Percentiles rank a stretch among this genome's conserved stretches.
Conservation (phyloP, 169 alveolate species). For the Blepharisma undulans region DNA sequence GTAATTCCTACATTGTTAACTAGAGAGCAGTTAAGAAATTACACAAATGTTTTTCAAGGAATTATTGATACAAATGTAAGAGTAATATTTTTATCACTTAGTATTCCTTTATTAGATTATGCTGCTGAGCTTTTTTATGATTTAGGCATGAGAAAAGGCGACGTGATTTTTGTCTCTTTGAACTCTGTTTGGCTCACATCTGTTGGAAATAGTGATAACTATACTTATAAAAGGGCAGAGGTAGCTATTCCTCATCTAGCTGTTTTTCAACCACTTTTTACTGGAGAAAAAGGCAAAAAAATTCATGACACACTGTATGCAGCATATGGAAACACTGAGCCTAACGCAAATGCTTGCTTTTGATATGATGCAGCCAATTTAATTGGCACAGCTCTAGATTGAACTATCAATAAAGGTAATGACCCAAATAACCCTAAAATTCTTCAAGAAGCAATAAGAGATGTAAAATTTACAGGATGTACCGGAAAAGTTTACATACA, state of each 20-base stretch:
- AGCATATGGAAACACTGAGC: background rate
- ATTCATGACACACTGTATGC: background rate
- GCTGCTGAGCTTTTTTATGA: background rate
- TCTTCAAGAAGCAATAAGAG: background rate
- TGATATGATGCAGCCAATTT: background rate
- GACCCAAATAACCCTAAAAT: background rate
- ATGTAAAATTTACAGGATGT: background rate
- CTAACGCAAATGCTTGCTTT: background rate
- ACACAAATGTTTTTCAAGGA: background rate
- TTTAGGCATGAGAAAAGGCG: background rate
- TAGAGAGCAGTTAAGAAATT: background rate
- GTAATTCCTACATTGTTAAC: background rate
- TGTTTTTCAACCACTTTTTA: background rate
- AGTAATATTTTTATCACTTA: background rate
- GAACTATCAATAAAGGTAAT: constrained; percentile 2
- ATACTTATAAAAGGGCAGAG: background rate
- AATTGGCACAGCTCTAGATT: background rate
- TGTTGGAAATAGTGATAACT: background rate
- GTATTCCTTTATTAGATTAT: background rate
- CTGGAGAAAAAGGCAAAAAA: background rate
- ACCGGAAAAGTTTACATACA: constrained; percentile 7
- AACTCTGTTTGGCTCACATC: background rate
- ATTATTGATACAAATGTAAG: background rate
- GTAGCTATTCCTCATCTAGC: background rate
- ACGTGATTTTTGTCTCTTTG: background rate